Conservation (phyloP, 1,284 basidiomycete genomes). For the Cutaneotrichosporon sp. region DNA sequence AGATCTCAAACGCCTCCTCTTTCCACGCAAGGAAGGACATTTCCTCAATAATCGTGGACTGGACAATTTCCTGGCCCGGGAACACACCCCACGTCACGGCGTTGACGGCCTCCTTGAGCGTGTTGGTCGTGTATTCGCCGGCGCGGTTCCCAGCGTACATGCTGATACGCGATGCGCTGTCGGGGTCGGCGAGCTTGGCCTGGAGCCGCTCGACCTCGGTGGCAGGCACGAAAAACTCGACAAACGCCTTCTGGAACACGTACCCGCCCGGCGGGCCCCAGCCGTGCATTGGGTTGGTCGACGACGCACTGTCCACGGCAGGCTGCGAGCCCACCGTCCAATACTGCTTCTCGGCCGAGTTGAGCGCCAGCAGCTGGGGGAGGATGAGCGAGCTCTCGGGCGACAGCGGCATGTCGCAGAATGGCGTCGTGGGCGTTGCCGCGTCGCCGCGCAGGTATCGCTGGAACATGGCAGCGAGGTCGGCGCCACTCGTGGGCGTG, state of each 20-base stretch:
- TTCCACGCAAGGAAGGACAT: constrained; percentile 98
- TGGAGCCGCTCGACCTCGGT: constrained; percentile 64
- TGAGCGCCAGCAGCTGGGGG: constrained; percentile 70
- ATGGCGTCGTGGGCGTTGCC: constrained; percentile 69
- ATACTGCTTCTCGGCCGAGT: constrained; percentile 59
- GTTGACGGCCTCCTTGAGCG: constrained; percentile 84
- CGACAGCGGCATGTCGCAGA: constrained; percentile 79
- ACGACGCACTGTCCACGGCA: constrained; percentile 73
- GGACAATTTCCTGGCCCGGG: constrained; percentile 95
- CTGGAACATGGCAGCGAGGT: constrained; percentile 75
- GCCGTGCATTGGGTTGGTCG: constrained; percentile 71
- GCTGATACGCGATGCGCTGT: constrained; percentile 59
- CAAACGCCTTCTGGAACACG: constrained; percentile 96
- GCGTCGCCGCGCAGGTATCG: constrained; percentile 62
- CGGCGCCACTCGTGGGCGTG: constrained; percentile 61
- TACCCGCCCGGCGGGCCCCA: constrained; percentile 91
- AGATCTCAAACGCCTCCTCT: constrained; percentile 96
- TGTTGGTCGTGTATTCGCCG: constrained; percentile 92
- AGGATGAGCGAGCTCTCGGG: constrained; percentile 80
- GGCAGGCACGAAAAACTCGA: constrained; percentile 82
- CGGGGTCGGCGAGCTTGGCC: constrained; percentile 34
- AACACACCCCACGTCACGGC: constrained; percentile 99
- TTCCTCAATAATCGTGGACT: constrained; percentile 96
- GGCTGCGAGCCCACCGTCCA: constrained; percentile 99
- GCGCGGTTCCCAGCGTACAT: constrained; percentile 78